Conservation (phyloP, 768 basidiomycete species). For the Suillus brevipes region DNA sequence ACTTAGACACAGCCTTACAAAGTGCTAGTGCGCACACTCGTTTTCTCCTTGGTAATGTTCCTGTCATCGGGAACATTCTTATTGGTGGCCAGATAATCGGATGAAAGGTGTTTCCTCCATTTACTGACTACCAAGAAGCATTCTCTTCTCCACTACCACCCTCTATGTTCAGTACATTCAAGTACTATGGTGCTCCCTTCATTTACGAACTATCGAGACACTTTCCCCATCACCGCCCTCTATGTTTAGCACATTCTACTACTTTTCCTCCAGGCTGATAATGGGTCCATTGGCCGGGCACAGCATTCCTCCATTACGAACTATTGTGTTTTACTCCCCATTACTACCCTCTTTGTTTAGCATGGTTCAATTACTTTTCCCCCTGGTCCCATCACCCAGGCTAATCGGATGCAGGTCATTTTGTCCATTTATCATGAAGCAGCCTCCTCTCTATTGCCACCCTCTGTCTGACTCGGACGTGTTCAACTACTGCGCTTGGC, state of each 20-base stretch:
- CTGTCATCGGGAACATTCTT: neutral
- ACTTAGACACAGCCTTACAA: neutral
- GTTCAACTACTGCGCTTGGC: constrained; percentile 52
- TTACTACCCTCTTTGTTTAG: too few relatives aligned
- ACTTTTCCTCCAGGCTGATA: too few relatives aligned
- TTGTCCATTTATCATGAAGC: constrained; percentile 10
- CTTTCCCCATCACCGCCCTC: constrained; percentile 52
- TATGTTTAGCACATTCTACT: constrained; percentile 47
- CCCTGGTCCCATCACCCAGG: too few relatives aligned
- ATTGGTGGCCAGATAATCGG: constrained; percentile 22
- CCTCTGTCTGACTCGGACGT: neutral
- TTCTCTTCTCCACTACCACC: constrained; percentile 57
- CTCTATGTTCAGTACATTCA: constrained; percentile 36
- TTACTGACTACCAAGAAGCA: constrained; percentile 69
- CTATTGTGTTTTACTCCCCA: too few relatives aligned
- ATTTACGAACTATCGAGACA: constrained; percentile 71
- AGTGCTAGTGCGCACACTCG: neutral
- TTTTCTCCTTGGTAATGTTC: neutral
- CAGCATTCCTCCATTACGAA: neutral
- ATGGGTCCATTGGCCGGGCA: too few relatives aligned
- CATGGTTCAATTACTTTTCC: too few relatives aligned
- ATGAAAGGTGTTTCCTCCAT: constrained; percentile 66
- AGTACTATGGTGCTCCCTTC: constrained; percentile 38
- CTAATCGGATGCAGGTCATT: too few relatives aligned
- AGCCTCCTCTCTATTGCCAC: too few relatives aligned